phyloP scores from a whole-genome alignment of 176 grass and related monocot genomes.

The Zea luxurians region DNA sequence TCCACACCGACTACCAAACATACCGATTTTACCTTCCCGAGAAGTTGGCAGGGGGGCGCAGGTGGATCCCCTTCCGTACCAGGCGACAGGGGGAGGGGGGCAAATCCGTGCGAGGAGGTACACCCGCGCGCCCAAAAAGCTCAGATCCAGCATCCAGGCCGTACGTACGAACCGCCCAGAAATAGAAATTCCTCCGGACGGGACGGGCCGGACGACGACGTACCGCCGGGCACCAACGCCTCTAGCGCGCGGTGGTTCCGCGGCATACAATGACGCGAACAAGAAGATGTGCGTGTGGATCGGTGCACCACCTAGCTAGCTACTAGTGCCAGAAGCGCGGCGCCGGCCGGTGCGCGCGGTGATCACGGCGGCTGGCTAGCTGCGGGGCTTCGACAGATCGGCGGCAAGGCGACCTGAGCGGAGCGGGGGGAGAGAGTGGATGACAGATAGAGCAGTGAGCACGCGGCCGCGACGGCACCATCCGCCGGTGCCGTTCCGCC shows the following conservation, averaged over 20 bases:
- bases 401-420: neutral
- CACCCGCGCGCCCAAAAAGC: neutral
- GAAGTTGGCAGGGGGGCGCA: neutral
- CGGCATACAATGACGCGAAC: conserved; percentile 35
- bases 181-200: conserved; percentile 27
- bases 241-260: too few relatives aligned
- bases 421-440: neutral
- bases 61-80: conserved; percentile 29
- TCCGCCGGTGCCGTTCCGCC: conserved; percentile 50
- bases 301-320: too few relatives aligned
- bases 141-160: conserved; percentile 29
- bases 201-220: neutral
- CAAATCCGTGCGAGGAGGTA: conserved; percentile 46
- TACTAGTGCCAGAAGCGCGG: neutral
- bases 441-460: conserved; percentile 71
- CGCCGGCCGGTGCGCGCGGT: neutral
- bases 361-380: neutral
- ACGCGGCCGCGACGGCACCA: conserved; percentile 66
- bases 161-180: conserved; percentile 38
- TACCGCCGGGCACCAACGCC: neutral
- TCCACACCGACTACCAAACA: too few relatives aligned
- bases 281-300: neutral
- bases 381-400: neutral
- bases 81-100: conserved; percentile 7
- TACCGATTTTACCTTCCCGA: conserved; percentile 20